Conservation (phyloP, 2,329 filamentous ascomycete species). For the Penicillium sp. region DNA sequence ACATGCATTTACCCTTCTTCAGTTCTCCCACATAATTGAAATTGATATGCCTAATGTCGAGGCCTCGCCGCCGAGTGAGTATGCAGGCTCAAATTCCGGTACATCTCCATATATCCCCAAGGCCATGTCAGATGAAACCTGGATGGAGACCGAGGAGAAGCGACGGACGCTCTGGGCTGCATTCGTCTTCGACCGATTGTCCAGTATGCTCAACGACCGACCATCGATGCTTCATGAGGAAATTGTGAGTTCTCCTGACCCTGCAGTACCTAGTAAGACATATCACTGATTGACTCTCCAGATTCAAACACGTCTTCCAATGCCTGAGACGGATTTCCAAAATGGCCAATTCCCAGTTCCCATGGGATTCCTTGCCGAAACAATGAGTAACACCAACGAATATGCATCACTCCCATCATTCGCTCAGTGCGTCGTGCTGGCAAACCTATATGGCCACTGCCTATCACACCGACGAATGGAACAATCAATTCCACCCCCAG, state of each 20-base stretch:
- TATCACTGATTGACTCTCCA: neutral
- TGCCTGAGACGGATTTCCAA: conserved; percentile 3
- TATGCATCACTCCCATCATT: conserved; percentile 2
- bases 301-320: conserved; percentile 5
- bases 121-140: neutral
- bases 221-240: conserved; percentile 5
- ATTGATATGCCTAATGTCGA: neutral
- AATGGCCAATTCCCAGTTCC: neutral
- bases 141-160: conserved; percentile 3
- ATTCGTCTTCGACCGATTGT: conserved; percentile 6
- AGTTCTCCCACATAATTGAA: conserved; percentile 1
- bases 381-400: neutral
- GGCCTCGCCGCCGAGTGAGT: neutral
- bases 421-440: conserved; percentile 1
- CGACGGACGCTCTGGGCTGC: conserved; percentile 4
- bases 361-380: conserved; percentile 2
- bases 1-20: neutral
- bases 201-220: conserved; percentile 6
- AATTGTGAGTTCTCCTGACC: neutral
- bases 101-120: neutral
- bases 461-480: conserved; percentile 1
- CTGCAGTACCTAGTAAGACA: neutral
- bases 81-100: neutral
- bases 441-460: conserved; percentile 1
- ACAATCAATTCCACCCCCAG: neutral